These are phyloP conservation scores for Candida orba DNA, from an alignment of 805 yeast genomes.

Conservation along the genomic window DNA sequence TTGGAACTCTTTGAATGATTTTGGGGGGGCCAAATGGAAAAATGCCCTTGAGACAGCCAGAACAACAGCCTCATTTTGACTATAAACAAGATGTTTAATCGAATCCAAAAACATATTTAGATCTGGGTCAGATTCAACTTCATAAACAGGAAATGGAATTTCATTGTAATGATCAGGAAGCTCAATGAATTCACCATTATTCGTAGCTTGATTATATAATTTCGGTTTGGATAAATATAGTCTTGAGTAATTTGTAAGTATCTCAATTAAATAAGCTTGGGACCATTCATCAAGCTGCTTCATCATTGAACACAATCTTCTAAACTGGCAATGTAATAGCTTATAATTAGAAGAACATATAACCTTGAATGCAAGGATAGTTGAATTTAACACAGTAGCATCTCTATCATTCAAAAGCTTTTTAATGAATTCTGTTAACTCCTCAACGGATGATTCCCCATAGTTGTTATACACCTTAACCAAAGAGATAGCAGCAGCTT, in stretches of 20 bases:
- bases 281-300: constrained; percentile 66
- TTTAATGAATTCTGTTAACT: constrained; percentile 42
- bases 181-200: constrained; percentile 24
- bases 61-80: constrained; percentile 53
- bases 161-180: constrained; percentile 38
- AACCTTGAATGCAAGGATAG: constrained; percentile 49
- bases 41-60: constrained; percentile 53
- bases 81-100: constrained; percentile 38
- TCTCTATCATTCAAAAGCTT: constrained; percentile 59
- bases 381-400: constrained; percentile 60
- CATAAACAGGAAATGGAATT: constrained; percentile 33
- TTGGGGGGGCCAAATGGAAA: constrained; percentile 51
- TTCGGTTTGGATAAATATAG: constrained; percentile 51
- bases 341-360: constrained; percentile 53
- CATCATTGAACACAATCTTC: constrained; percentile 44
- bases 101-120: constrained; percentile 45
- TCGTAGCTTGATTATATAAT: constrained; percentile 27
- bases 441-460: constrained; percentile 38
- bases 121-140: constrained; percentile 47
- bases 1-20: constrained; percentile 38
- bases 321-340: constrained; percentile 63
- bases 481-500: constrained; percentile 72
- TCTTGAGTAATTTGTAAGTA: constrained; percentile 62
- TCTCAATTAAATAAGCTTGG: constrained; percentile 49
- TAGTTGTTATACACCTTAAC: constrained; percentile 44